Evolutionary conservation across 371 early-diverging fungal species (phyloP).

Genomic region (Rhizopus stolonifer): DNA sequence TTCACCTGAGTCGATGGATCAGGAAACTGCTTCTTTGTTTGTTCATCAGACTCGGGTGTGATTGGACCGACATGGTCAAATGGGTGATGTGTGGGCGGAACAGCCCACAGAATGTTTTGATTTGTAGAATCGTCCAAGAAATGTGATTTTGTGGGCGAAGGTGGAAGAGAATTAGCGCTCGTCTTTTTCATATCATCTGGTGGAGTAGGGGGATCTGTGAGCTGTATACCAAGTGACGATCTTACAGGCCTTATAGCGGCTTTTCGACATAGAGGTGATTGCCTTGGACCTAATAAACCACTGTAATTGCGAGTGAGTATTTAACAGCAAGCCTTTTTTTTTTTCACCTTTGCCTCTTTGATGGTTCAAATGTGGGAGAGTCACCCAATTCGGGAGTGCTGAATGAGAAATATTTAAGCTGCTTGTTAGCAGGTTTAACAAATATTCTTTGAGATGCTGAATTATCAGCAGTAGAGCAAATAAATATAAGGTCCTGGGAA

Average conservation of each 20-base stretch:
- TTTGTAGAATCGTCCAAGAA: slow-evolving; percentile 15
- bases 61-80: not conserved
- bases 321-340: not conserved
- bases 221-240: slow-evolving; percentile 28
- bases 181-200: slow-evolving; percentile 3
- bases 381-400: slow-evolving; percentile 45
- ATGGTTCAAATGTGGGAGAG: slow-evolving; percentile 29
- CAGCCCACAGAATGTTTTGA: slow-evolving; percentile 29
- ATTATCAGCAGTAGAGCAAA: slow-evolving; percentile 46
- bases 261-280: slow-evolving; percentile 32
- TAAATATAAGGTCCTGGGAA: slow-evolving; percentile 31
- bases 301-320: slow-evolving; percentile 19
- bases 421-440: slow-evolving; percentile 20
- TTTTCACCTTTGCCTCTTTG: slow-evolving; percentile 2
- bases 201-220: slow-evolving; percentile 36
- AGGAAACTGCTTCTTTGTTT: not conserved
- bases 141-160: slow-evolving; percentile 8
- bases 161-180: not conserved
- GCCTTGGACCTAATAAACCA: slow-evolving; percentile 11
- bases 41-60: not conserved
- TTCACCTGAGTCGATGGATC: slow-evolving; percentile 5
- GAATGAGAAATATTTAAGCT: slow-evolving; percentile 8
- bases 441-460: slow-evolving; percentile 44
- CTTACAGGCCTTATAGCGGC: slow-evolving; percentile 12
- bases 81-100: slow-evolving; percentile 14